Percentiles rank a stretch among this genome's conserved stretches.
Conservation (phyloP, 139 green algal genomes). For the Chlorella sp. region DNA sequence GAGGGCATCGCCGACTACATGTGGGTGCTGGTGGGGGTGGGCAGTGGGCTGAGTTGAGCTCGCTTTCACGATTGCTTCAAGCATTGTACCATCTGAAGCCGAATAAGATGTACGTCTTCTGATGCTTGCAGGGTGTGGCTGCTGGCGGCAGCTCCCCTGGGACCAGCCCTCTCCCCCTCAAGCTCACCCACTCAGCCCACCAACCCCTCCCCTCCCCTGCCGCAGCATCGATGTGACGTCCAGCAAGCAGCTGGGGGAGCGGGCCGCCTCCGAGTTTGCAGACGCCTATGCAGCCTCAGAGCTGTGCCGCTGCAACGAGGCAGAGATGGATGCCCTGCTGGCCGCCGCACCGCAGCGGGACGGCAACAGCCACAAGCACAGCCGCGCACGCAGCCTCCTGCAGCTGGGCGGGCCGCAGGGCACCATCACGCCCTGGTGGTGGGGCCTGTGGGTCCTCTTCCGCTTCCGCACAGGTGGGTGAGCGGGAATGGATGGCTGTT, state of each 20-base stretch:
- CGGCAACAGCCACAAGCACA: not conserved
- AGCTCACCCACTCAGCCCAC: no score
- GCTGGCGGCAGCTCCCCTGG: no score
- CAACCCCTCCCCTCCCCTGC: no score
- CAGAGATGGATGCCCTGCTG: not conserved
- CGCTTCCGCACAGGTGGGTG: conserved; percentile 73
- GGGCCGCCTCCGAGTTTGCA: conserved; percentile 15
- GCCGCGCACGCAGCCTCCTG: not conserved
- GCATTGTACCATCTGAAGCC: no score
- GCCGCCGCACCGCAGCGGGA: not conserved
- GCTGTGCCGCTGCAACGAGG: not conserved
- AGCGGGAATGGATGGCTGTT: not conserved
- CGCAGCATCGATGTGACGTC: conserved; percentile 12
- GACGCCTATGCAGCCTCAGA: conserved; percentile 16
- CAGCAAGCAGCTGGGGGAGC: conserved; percentile 24
- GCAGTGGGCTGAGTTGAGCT: no score
- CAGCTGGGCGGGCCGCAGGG: conserved; percentile 30
- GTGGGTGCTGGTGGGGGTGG: no score
- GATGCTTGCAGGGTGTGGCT: no score
- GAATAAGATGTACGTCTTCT: no score
- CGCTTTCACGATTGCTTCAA: no score
- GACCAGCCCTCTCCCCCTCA: no score
- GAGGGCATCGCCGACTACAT: conserved; percentile 28
- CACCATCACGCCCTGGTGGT: conserved; percentile 82
- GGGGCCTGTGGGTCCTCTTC: conserved; percentile 63